Evolutionary conservation across 1,139 yeast species (phyloP).

Genomic region (Spathaspora jeffriesii): DNA sequence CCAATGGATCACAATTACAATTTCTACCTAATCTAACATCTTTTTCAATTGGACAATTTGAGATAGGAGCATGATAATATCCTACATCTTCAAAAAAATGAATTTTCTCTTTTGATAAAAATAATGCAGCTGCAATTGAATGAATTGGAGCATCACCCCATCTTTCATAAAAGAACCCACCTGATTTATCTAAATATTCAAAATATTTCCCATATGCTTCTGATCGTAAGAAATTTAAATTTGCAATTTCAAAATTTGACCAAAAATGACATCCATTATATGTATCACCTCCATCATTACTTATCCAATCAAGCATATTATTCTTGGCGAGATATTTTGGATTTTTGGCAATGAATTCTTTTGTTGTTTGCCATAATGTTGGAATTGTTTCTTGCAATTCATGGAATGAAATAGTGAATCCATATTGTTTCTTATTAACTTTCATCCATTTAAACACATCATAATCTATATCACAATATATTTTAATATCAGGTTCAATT

Average conservation of each 20-base stretch:
- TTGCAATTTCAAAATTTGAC: conserved; percentile 90
- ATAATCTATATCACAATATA: conserved; percentile 63
- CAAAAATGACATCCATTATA: conserved; percentile 90
- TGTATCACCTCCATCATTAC: conserved; percentile 60
- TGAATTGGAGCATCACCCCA: conserved; percentile 98
- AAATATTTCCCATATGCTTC: conserved; percentile 70
- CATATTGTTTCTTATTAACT: conserved; percentile 59
- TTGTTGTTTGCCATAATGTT: conserved; percentile 58
- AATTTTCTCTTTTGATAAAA: conserved; percentile 62
- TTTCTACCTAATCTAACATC: conserved; percentile 42
- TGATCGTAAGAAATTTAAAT: conserved; percentile 74
- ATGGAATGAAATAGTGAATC: conserved; percentile 65
- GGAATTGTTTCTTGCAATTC: conserved; percentile 61
- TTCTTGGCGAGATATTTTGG: conserved; percentile 48
- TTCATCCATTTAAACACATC: conserved; percentile 67
- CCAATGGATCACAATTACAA: conserved; percentile 51
- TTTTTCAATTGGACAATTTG: conserved; percentile 56
- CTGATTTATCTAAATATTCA: conserved; percentile 68
- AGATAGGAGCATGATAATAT: conserved; percentile 69
- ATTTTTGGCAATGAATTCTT: conserved; percentile 44
- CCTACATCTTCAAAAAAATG: conserved; percentile 86
- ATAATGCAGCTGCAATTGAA: conserved; percentile 76
- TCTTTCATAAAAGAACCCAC: conserved; percentile 91
- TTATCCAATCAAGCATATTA: conserved; percentile 52
- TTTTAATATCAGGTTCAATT: conserved; percentile 66